Percentiles rank a stretch among this genome's conserved stretches.
Evolutionary conservation across 306 rosid species (phyloP).

Genomic region (Vachellia pachyceras): DNA sequence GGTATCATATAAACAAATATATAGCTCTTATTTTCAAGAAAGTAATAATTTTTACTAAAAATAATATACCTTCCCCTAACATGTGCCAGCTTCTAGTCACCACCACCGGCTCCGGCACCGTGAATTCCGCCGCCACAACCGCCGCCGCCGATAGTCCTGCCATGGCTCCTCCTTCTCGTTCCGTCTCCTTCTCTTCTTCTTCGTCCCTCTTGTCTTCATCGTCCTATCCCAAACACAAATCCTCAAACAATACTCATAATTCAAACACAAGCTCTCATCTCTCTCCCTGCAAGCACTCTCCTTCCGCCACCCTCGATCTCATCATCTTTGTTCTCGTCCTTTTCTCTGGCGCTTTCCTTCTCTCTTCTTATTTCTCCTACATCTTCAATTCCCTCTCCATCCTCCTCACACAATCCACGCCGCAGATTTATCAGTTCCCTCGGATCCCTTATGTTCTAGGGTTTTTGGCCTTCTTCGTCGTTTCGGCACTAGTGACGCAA

Average conservation of each 20-base stretch:
- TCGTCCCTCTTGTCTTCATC: constrained; percentile 26
- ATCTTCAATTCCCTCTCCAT: constrained; percentile 85
- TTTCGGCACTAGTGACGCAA: constrained; percentile 42
- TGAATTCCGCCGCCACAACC: constrained; percentile 16
- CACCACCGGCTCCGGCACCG: constrained; percentile 29
- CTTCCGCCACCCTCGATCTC: constrained; percentile 87
- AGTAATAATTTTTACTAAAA: constrained; percentile 2
- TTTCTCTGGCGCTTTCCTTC: constrained; percentile 82
- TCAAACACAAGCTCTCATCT: constrained; percentile 40
- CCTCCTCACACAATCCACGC: constrained; percentile 59
- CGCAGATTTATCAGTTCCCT: constrained; percentile 37
- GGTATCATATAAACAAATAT: not conserved
- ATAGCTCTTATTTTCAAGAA: not conserved
- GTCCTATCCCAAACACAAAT: constrained; percentile 50
- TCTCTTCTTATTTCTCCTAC: constrained; percentile 88
- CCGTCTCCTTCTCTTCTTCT: constrained; percentile 30
- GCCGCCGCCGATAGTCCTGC: constrained; percentile 36
- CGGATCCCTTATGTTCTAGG: constrained; percentile 58
- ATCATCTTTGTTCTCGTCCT: constrained; percentile 81
- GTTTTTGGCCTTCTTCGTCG: constrained; percentile 51
- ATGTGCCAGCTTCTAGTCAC: constrained; percentile 33
- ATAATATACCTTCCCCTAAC: constrained; percentile 1
- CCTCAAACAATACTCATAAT: constrained; percentile 44
- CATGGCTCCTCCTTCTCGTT: constrained; percentile 44
- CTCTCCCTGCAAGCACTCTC: constrained; percentile 73